Conservation (phyloP, 495 filamentous ascomycete species). For the Daldinia loculata region DNA sequence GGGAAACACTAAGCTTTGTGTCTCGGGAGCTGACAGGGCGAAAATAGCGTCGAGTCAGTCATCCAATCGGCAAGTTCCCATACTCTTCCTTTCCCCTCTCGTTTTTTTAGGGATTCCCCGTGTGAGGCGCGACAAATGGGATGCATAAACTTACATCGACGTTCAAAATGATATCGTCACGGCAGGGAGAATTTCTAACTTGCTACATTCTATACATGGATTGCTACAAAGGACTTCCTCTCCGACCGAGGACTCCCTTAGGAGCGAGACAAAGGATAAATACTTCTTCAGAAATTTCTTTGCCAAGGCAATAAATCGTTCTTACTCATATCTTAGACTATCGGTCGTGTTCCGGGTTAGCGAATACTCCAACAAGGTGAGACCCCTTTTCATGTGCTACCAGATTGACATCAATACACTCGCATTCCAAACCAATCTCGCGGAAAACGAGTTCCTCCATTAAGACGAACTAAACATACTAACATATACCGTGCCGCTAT, state of each 20-base stretch:
- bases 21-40: constrained; percentile 40
- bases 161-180: constrained; percentile 25
- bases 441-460: constrained; percentile 10
- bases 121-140: constrained; percentile 20
- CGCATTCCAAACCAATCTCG: constrained; percentile 6
- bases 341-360: constrained; percentile 15
- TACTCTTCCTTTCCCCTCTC: constrained; percentile 24
- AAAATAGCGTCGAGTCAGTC: constrained; percentile 29
- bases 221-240: constrained; percentile 3
- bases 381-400: constrained; percentile 23
- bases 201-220: constrained; percentile 15
- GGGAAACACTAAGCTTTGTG: constrained; percentile 41
- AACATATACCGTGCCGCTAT: constrained; percentile 6
- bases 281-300: constrained; percentile 5
- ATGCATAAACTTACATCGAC: constrained; percentile 29
- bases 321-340: constrained; percentile 25
- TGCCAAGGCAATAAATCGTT: constrained; percentile 40
- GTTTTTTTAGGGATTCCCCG: constrained; percentile 14
- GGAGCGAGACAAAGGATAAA: constrained; percentile 16
- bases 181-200: constrained; percentile 3
- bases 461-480: constrained; percentile 3
- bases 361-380: constrained; percentile 10
- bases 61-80: constrained; percentile 40
- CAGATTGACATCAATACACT: constrained; percentile 11
- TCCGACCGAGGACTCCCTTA: constrained; percentile 26